Conservation (phyloP, 148 eudicot genomes). For the Silene latifolia region DNA sequence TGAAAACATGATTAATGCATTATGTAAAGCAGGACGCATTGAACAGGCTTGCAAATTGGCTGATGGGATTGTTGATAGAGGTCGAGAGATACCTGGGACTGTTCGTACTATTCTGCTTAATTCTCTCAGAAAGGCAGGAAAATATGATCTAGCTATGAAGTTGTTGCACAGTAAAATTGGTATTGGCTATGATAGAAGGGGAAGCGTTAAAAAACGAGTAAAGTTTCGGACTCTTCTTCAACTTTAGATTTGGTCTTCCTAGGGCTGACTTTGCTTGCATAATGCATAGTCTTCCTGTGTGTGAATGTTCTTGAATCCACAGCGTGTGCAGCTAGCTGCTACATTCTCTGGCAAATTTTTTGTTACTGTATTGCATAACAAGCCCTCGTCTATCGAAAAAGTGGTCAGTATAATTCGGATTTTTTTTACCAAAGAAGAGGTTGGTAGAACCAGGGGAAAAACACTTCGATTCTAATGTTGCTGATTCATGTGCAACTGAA, state of each 20-base stretch:
- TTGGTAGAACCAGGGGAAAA: too few relatives aligned
- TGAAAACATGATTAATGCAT: slow-evolving; percentile 83
- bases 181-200: slow-evolving; percentile 84
- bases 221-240: slow-evolving; percentile 63
- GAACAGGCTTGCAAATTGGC: slow-evolving; percentile 94
- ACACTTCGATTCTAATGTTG: too few relatives aligned
- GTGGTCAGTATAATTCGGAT: too few relatives aligned
- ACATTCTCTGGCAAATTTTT: background rate
- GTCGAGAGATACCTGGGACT: slow-evolving; percentile 88
- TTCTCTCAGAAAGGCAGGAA: slow-evolving; percentile 90
- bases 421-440: too few relatives aligned
- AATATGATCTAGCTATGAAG: slow-evolving; percentile 78
- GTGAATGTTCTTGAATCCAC: background rate
- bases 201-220: slow-evolving; percentile 80
- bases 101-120: slow-evolving; percentile 81
- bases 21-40: slow-evolving; percentile 81
- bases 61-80: slow-evolving; percentile 87
- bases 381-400: too few relatives aligned
- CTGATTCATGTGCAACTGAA: too few relatives aligned
- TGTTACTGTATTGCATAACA: too few relatives aligned
- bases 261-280: background rate
- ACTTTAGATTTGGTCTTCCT: slow-evolving; percentile 27
- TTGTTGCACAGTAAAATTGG: slow-evolving; percentile 96
- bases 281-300: background rate
- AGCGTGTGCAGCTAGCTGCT: background rate